Conservation (phyloP, 1,139 yeast genomes). For the Pichia sp. region DNA sequence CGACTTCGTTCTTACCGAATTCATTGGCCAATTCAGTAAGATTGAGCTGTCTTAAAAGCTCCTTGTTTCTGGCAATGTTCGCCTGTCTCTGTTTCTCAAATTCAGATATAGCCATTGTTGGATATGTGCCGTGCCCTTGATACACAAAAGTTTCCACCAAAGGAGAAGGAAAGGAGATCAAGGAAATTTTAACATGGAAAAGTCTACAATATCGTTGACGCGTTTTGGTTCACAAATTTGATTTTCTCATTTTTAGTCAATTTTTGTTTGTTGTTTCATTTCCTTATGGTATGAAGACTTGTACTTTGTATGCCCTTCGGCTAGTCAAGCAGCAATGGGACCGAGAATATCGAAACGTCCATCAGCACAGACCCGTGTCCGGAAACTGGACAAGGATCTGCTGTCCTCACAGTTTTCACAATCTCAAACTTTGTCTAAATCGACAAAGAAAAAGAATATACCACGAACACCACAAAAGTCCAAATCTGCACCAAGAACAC, state of each 20-base stretch:
- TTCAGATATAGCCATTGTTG: conserved; percentile 43
- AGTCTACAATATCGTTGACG: neutral
- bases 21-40: conserved; percentile 40
- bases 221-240: neutral
- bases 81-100: conserved; percentile 70
- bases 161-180: too few relatives aligned
- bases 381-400: conserved; percentile 20
- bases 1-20: conserved; percentile 27
- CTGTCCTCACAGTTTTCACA: conserved; percentile 14
- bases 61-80: conserved; percentile 55
- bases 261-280: neutral
- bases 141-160: too few relatives aligned
- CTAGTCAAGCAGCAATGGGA: neutral
- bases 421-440: conserved; percentile 9
- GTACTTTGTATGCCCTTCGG: too few relatives aligned
- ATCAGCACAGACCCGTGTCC: conserved; percentile 24
- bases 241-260: too few relatives aligned
- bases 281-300: too few relatives aligned
- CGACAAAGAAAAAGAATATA: neutral
- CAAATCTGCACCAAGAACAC: conserved; percentile 5
- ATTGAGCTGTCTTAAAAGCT: conserved; percentile 46
- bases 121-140: too few relatives aligned
- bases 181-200: neutral
- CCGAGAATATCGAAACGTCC: conserved; percentile 19
- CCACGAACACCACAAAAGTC: conserved; percentile 7